Conservation (phyloP, 345 rosid species). For the Anacardium occidentale region DNA sequence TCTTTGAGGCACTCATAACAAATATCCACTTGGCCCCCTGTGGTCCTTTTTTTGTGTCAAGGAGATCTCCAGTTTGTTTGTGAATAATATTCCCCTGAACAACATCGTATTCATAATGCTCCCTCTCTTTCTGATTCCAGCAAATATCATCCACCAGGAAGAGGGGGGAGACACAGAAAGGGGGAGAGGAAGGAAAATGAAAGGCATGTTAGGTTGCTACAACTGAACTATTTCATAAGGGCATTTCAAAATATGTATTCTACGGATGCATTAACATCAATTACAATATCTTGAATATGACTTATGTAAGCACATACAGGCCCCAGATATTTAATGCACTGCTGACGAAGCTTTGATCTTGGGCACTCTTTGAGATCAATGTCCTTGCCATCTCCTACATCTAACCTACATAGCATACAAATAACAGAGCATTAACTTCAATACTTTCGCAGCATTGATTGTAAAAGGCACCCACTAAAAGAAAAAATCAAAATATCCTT, state of each 20-base stretch:
- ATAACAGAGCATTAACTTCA: constrained; percentile 7
- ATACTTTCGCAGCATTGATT: not conserved
- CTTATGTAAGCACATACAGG: constrained; percentile 53
- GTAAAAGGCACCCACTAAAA: not conserved
- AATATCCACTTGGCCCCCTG: constrained; percentile 72
- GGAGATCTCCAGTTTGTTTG: constrained; percentile 47
- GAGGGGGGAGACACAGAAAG: not conserved
- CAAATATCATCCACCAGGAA: constrained; percentile 3
- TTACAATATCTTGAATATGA: not conserved
- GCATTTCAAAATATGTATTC: constrained; percentile 2
- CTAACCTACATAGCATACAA: constrained; percentile 58
- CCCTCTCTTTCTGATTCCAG: constrained; percentile 81
- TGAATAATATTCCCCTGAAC: constrained; percentile 62
- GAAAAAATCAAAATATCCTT: not conserved
- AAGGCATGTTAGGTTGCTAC: constrained; percentile 4
- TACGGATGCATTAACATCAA: not conserved
- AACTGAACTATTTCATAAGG: constrained; percentile 1
- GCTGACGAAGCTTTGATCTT: constrained; percentile 64
- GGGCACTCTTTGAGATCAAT: constrained; percentile 63
- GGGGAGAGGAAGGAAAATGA: not conserved
- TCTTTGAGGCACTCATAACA: constrained; percentile 78
- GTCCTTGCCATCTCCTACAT: constrained; percentile 81
- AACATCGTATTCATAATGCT: constrained; percentile 63
- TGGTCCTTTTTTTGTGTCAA: constrained; percentile 51
- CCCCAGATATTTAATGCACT: constrained; percentile 86